Evolutionary conservation across 495 filamentous ascomycete genomes (phyloP).

Genomic region (Alectoria sarmentosa): DNA sequence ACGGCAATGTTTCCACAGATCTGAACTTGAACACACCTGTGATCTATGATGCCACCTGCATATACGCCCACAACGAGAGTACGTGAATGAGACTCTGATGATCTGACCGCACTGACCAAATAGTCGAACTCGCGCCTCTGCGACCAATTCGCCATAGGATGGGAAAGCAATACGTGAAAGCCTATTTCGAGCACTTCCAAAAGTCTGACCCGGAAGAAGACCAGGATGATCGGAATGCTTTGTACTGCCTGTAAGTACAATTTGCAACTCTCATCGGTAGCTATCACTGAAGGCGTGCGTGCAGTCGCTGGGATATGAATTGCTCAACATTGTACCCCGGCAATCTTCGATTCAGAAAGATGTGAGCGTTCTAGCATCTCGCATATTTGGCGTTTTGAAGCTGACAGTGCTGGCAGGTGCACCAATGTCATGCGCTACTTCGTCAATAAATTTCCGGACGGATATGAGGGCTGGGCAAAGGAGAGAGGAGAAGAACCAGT

Average conservation of each 20-base stretch:
- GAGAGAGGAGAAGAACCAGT: constrained; percentile 6
- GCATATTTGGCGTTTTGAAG: not conserved
- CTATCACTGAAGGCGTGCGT: not conserved
- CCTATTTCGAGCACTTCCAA: no score
- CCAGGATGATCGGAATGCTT: no score
- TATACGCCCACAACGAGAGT: no score
- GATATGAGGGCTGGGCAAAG: constrained; percentile 26
- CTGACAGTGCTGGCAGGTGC: constrained; percentile 11
- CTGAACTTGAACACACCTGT: no score
- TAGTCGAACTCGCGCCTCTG: no score
- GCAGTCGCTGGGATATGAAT: constrained; percentile 19
- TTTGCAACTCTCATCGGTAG: not conserved
- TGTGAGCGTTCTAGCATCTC: constrained; percentile 6
- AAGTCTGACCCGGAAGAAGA: no score
- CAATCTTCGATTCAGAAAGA: constrained; percentile 23
- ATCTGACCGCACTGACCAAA: no score
- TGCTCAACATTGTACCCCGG: constrained; percentile 20
- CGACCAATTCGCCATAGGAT: no score
- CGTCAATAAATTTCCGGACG: constrained; percentile 18
- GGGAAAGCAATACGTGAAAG: no score
- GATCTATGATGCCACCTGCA: no score
- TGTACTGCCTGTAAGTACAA: constrained; percentile 26
- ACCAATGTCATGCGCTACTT: constrained; percentile 21
- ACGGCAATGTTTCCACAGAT: no score
- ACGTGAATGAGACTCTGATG: no score